phyloP scores from a whole-genome alignment of 768 basidiomycete genomes.

The Kwoniella heveanensis region DNA sequence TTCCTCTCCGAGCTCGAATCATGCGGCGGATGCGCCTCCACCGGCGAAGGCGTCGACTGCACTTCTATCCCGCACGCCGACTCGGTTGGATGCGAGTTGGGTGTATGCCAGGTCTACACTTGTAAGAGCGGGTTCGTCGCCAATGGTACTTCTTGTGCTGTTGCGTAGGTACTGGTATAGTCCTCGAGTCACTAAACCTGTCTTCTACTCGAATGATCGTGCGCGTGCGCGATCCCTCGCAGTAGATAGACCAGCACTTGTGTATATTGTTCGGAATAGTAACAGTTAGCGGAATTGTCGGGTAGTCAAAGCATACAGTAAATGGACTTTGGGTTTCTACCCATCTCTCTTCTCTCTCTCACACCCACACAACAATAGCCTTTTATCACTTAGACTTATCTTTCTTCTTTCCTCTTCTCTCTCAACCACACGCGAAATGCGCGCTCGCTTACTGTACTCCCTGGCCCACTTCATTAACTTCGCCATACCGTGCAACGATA shows the following conservation, averaged over 20 bases:
- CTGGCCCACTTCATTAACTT: too few species aligned
- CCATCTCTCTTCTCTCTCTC: background rate
- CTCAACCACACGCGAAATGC: too few species aligned
- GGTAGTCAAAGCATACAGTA: constrained; percentile 7
- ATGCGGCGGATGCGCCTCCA: constrained; percentile 50
- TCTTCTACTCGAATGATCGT: too few species aligned
- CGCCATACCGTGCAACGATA: too few species aligned
- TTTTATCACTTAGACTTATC: background rate
- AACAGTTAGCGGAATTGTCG: background rate
- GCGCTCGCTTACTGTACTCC: too few species aligned
- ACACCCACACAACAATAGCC: background rate
- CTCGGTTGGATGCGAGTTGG: constrained; percentile 45
- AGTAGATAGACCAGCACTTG: background rate
- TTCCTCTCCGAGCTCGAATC: constrained; percentile 48
- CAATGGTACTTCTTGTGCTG: constrained; percentile 42
- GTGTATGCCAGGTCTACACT: constrained; percentile 45
- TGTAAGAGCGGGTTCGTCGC: constrained; percentile 38
- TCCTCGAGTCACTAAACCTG: too few species aligned
- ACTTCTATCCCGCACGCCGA: constrained; percentile 42
- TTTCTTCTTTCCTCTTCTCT: background rate
- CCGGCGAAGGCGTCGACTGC: constrained; percentile 50
- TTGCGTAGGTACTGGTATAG: constrained; percentile 18
- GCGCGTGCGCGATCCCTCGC: too few species aligned
- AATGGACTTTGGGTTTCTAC: constrained; percentile 3
- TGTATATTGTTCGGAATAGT: background rate